Base-by-base conservation (phyloP, 768 basidiomycete genomes). In the Trametes coccinea region DNA sequence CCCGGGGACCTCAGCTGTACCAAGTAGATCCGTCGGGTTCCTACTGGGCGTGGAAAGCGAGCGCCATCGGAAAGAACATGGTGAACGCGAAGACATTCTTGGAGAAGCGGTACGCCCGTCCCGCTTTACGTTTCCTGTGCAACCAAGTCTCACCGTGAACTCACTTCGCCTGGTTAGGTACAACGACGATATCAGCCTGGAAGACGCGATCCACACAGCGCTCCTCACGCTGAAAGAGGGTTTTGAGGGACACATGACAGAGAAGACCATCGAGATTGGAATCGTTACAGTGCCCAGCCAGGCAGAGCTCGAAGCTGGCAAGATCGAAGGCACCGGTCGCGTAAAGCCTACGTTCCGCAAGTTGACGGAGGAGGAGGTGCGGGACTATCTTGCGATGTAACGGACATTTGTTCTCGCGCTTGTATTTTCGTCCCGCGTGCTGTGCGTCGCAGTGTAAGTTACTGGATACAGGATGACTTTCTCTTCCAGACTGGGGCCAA, bases 41-140 rank as follows among this genome's bases (percentile, higher is more conserved):
- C 34, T 99, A 93, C 78, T 99, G 97, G 97, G 96, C 97, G 33
- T 99, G 97, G 97, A 99, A 99, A 74, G 97, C 97, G 7, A 96
- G 94, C 72, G 97, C 97, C 10, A 99, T 98, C 69, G 97, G 97
- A 43, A 99, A 99, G 80, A 98, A 98, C 77, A 98, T 98, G 94
- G 87, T 95, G 48, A 99, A 99, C 70, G 97, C 95, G 39, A 99
- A 99, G 78, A 99, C 97, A 7, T 99, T 99, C 78, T 76, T 99
- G 67, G 97, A 99, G 77, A 99, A 99, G 77, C 87, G 97, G 93
- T 95, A 67, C 70, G 87, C 76, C 66, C 62, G 59, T 50, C 54
- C 11, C 63, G 48, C 55, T 51, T 54, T 64, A 68, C 56, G 51
- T 60, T 60, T 56, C 64, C 58, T 46, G 48, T 58, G 71, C 70